Percentiles rank a stretch among this genome's conserved stretches.
These are phyloP conservation scores for Aspergillus intermedius DNA, from an alignment of 2,329 filamentous ascomycete genomes.

Conservation along the genomic window DNA sequence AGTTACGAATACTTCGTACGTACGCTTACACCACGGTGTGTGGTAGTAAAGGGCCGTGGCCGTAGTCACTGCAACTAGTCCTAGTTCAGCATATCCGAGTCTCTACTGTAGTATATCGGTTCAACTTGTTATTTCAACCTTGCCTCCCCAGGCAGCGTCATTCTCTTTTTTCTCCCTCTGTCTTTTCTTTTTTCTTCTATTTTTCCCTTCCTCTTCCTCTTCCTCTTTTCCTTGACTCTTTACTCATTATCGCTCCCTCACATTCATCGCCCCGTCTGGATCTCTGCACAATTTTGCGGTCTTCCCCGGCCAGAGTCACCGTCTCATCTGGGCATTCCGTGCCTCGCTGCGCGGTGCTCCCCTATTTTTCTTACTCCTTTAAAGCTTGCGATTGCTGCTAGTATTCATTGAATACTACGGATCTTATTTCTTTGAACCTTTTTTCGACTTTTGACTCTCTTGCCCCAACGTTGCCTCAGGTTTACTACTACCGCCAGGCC, in stretches of 20 bases:
- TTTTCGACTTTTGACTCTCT: neutral
- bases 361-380: constrained; percentile 3
- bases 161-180: constrained; percentile 9
- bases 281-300: constrained; percentile 11
- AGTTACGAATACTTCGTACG: neutral
- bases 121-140: constrained; percentile 15
- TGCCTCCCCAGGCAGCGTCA: constrained; percentile 11
- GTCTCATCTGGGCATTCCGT: constrained; percentile 19
- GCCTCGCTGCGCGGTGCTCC: constrained; percentile 10
- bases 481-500: neutral
- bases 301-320: constrained; percentile 11
- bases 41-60: neutral
- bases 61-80: neutral
- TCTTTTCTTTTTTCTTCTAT: constrained; percentile 4
- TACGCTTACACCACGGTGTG: neutral
- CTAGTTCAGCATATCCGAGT: constrained; percentile 1
- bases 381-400: neutral
- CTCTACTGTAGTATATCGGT: constrained; percentile 1
- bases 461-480: neutral
- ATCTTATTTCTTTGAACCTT: neutral
- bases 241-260: constrained; percentile 2
- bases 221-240: constrained; percentile 4
- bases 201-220: constrained; percentile 2
- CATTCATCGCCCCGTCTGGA: neutral
- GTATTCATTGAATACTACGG: too few relatives aligned